phyloP scores from a whole-genome alignment of 805 yeast species.

The Kuraishia capsulata region DNA sequence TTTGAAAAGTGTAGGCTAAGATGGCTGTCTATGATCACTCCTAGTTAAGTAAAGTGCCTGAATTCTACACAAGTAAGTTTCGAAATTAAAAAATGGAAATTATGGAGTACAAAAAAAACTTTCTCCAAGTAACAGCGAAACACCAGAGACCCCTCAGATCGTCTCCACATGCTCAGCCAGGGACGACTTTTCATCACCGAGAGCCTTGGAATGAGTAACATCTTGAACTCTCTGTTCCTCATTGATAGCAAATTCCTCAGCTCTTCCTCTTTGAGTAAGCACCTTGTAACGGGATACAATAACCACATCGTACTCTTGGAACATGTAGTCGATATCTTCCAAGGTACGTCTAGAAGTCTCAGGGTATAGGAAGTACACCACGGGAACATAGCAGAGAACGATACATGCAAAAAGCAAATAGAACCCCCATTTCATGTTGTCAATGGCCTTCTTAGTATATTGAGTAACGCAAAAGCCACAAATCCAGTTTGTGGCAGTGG shows the following conservation, averaged over 20 bases:
- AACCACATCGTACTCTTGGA: conserved; percentile 5
- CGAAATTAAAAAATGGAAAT: no score
- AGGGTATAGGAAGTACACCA: conserved; percentile 61
- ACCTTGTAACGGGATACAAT: conserved; percentile 2
- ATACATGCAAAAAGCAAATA: conserved; percentile 62
- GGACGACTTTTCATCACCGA: neutral
- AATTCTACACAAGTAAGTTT: no score
- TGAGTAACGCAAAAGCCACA: conserved; percentile 60
- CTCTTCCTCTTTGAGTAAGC: conserved; percentile 2
- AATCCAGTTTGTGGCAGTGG: conserved; percentile 64
- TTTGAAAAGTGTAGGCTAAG: no score
- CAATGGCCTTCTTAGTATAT: conserved; percentile 52
- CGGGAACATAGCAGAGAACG: conserved; percentile 52
- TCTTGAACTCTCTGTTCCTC: conserved; percentile 1
- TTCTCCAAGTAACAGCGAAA: no score
- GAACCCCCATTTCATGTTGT: conserved; percentile 50
- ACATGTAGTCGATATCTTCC: conserved; percentile 68
- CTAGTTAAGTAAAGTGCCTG: no score
- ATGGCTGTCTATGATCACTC: no score
- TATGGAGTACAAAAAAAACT: no score
- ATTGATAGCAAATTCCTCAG: conserved; percentile 1
- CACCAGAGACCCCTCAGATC: no score
- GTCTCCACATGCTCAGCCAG: neutral
- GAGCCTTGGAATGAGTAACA: neutral
- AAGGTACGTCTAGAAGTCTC: conserved; percentile 71